Conservation (phyloP, 768 basidiomycete species). For the Suillus luteus region DNA sequence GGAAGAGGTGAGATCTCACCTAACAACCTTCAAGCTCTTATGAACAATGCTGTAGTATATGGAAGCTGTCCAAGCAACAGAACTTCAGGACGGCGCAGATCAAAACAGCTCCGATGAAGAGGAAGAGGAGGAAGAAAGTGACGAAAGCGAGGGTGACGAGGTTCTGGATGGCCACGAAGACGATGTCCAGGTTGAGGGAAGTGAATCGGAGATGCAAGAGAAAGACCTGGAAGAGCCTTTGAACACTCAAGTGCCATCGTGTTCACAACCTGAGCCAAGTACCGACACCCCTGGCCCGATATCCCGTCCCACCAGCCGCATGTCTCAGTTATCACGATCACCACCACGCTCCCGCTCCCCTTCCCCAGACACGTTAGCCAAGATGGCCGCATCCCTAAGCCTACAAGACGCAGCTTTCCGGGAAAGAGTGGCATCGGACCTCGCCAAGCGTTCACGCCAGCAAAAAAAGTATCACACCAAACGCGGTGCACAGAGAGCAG, state of each 20-base stretch:
- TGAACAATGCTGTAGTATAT: constrained; percentile 56
- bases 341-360: constrained; percentile 52
- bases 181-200: constrained; percentile 22
- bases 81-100: constrained; percentile 31
- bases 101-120: constrained; percentile 34
- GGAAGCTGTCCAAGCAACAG: constrained; percentile 50
- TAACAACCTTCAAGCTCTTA: constrained; percentile 21
- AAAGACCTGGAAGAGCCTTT: constrained; percentile 2
- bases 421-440: constrained; percentile 61
- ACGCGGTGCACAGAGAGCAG: constrained; percentile 59
- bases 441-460: constrained; percentile 62
- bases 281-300: constrained; percentile 13
- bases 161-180: constrained; percentile 20
- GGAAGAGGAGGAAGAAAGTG: constrained; percentile 40
- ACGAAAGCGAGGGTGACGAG: constrained; percentile 30
- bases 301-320: constrained; percentile 31
- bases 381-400: constrained; percentile 44
- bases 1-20: constrained; percentile 67
- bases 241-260: constrained; percentile 13
- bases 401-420: constrained; percentile 46
- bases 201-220: neutral
- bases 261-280: constrained; percentile 14
- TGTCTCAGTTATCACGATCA: constrained; percentile 52
- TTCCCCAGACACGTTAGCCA: constrained; percentile 45
- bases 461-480: constrained; percentile 81